These are phyloP conservation scores for Microbotryum saponariae DNA, from an alignment of 1,284 basidiomycete genomes.

Conservation along the genomic window DNA sequence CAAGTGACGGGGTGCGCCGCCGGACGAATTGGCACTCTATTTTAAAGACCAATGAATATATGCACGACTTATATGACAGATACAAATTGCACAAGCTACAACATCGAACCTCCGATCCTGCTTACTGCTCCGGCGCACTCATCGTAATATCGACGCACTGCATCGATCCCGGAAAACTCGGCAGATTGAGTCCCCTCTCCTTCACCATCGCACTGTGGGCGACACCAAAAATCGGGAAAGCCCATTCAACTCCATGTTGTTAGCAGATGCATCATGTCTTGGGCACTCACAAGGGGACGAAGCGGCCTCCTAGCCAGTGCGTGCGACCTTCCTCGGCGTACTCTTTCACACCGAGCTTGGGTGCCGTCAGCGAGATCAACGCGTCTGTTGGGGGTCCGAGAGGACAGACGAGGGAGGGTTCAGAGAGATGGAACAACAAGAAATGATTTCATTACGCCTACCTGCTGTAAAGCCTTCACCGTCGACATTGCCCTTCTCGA, in stretches of 20 bases:
- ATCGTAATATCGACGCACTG: slow-evolving; percentile 33
- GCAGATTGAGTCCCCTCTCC: slow-evolving; percentile 54
- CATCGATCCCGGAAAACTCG: slow-evolving; percentile 26
- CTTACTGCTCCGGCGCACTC: not conserved
- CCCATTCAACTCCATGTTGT: not conserved
- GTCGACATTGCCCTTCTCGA: slow-evolving; percentile 61
- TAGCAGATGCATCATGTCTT: not conserved
- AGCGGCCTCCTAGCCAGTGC: slow-evolving; percentile 89
- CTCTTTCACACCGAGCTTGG: slow-evolving; percentile 71
- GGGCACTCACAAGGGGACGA: slow-evolving; percentile 65
- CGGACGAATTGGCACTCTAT: too few relatives aligned
- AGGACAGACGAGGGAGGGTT: not conserved
- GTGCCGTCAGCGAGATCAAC: slow-evolving; percentile 83
- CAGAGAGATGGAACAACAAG: too few relatives aligned
- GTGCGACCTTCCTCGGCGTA: slow-evolving; percentile 55
- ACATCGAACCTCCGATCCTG: too few relatives aligned
- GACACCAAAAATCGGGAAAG: not conserved
- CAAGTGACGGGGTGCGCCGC: too few relatives aligned
- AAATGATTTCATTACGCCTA: not conserved
- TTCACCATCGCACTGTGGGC: slow-evolving; percentile 55
- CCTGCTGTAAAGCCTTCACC: slow-evolving; percentile 30
- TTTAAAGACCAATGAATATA: too few relatives aligned
- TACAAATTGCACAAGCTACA: too few relatives aligned
- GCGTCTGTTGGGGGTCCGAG: slow-evolving; percentile 60
- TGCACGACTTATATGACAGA: too few relatives aligned